Percentiles rank a stretch among this genome's conserved stretches.
Conservation (phyloP, 768 basidiomycete species). For the Kwoniella bestiolae region DNA sequence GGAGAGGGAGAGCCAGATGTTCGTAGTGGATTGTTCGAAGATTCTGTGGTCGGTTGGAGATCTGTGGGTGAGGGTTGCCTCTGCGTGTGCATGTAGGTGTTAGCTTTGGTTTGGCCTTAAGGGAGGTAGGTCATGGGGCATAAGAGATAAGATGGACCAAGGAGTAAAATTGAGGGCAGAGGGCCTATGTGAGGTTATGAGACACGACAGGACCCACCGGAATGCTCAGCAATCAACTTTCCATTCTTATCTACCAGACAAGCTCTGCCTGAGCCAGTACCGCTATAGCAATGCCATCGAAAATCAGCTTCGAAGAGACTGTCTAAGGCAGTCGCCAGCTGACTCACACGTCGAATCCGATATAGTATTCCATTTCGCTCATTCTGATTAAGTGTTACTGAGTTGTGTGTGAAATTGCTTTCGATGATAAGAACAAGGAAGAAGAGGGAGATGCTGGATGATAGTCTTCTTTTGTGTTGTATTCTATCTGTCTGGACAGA, state of each 20-base stretch:
- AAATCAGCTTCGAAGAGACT: not conserved
- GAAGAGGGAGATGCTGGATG: not conserved
- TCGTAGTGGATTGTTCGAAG: constrained; percentile 91
- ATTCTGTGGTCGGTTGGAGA: constrained; percentile 83
- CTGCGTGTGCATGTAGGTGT: too few relatives aligned
- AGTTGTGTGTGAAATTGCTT: not conserved
- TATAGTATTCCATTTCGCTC: constrained; percentile 56
- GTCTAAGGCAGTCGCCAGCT: not conserved
- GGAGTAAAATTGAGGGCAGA: too few relatives aligned
- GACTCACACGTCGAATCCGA: constrained; percentile 62
- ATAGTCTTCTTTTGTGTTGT: not conserved
- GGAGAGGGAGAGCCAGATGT: constrained; percentile 81
- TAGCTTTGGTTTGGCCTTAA: too few relatives aligned
- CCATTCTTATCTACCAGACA: constrained; percentile 74
- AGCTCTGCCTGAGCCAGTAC: constrained; percentile 91
- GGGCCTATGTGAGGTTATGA: too few relatives aligned
- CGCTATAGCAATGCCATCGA: constrained; percentile 61
- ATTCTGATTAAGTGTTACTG: not conserved
- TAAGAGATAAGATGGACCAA: too few relatives aligned
- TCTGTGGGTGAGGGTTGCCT: constrained; percentile 83
- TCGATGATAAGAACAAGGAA: too few relatives aligned
- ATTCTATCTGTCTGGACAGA: not conserved
- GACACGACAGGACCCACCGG: constrained; percentile 52
- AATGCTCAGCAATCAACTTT: constrained; percentile 73
- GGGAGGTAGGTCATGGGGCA: too few relatives aligned